Base-by-base conservation (phyloP, 768 basidiomycete genomes). In the Bullera alba region DNA sequence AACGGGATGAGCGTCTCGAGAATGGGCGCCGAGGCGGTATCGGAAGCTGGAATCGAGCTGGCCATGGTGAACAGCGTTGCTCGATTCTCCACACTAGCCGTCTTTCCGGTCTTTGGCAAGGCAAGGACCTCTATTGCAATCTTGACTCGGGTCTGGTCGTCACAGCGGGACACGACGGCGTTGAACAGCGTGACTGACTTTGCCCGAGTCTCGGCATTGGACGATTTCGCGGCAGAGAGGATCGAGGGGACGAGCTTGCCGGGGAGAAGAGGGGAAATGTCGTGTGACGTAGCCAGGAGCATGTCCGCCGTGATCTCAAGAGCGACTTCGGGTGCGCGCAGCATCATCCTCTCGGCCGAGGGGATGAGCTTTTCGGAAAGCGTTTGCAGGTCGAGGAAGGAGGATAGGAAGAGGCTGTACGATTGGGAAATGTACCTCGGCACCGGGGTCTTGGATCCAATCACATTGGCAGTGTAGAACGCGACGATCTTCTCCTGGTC, bases 11-110 rank as follows among this genome's bases (percentile, higher is more conserved):
- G 67, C 1, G 75, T 63, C 1, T 62, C 69, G 29, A 76, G 69
- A n/a, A 78, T 57, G 25, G 77, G 65, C 37, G 78, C 61, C 0
- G 88, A 80, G 0, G 83, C 72, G 0, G 71, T 53, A 2, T 75
- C 58, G 4, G 79, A 79, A 2, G 83, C 76, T 0, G 75, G 71
- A 1, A 90, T 54, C 44, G 65, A 65, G 2, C 77, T 73, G 1
- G 90, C 77, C 83, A 97, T 88, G 1, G 80, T 78, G 73, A 88
- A 92, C 7, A 97, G 76, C 0, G 84, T 77, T 4, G 82, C 70
- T 16, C 92, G 82, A 67, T 97, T 90, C 49, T 93, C 93, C 2
- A 86, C 79, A 1, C 89, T 88, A 0, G 83, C 75, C 0, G 90
- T 87, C 76, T 95, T 99, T 19, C 88, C 86, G 0, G 83, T 71